Conservation (phyloP, 768 basidiomycete genomes). For the Leccinum boreale region DNA sequence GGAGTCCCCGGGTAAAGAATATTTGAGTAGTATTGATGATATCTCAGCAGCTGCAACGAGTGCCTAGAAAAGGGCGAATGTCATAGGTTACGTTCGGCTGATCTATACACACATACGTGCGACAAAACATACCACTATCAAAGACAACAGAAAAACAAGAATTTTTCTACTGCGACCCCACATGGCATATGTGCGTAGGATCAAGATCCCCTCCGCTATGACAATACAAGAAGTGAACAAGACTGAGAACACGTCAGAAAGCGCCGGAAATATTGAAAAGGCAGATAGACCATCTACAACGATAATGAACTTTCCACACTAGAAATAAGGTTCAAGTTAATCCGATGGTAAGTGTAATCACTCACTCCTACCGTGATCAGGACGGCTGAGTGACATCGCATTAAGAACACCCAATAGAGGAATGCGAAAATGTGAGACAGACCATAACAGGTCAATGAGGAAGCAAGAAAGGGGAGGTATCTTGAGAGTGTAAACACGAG, state of each 20-base stretch:
- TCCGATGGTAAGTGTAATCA: neutral
- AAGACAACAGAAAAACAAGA: slow-evolving; percentile 15
- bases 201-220: slow-evolving; percentile 1
- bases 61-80: slow-evolving; percentile 1
- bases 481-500: slow-evolving; percentile 25
- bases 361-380: slow-evolving; percentile 4
- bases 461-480: slow-evolving; percentile 24
- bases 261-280: neutral
- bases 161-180: slow-evolving; percentile 20
- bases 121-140: slow-evolving; percentile 14
- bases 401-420: neutral
- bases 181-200: slow-evolving; percentile 26
- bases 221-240: slow-evolving; percentile 13
- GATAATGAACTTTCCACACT: slow-evolving; percentile 13
- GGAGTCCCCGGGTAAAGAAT: too few species aligned
- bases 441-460: slow-evolving; percentile 20
- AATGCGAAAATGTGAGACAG: neutral
- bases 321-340: neutral
- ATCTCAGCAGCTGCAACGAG: slow-evolving; percentile 9
- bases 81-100: neutral
- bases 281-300: slow-evolving; percentile 8
- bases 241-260: slow-evolving; percentile 7
- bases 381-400: slow-evolving; percentile 1
- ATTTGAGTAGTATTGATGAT: neutral
- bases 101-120: too few species aligned